Conservation (phyloP, 1,284 basidiomycete genomes). For the Ganoderma leucocontextum region DNA sequence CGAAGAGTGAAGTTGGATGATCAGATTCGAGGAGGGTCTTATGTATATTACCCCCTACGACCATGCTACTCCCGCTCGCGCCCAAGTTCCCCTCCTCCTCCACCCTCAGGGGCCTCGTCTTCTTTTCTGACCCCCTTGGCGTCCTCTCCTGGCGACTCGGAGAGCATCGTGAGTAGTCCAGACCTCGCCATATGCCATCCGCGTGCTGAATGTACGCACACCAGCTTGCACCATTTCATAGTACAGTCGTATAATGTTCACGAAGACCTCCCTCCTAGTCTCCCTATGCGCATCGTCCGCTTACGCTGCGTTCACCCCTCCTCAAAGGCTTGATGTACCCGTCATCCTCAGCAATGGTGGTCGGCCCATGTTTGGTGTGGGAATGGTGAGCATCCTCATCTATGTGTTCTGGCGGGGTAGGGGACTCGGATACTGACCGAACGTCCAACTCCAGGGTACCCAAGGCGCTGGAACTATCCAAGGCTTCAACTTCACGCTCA, state of each 20-base stretch:
- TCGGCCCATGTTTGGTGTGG: constrained; percentile 31
- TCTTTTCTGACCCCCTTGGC: background rate
- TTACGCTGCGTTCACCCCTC: constrained; percentile 23
- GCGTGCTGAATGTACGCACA: constrained; percentile 1
- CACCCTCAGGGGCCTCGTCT: constrained; percentile 4
- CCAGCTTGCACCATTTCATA: background rate
- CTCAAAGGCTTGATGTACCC: constrained; percentile 27
- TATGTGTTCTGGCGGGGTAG: background rate
- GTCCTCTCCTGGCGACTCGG: background rate
- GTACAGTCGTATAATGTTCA: constrained; percentile 30
- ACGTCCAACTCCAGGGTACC: constrained; percentile 17
- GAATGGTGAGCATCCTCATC: constrained; percentile 27
- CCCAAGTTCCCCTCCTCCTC: background rate
- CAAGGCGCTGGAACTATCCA: constrained; percentile 40
- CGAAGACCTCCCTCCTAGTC: constrained; percentile 24
- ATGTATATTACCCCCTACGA: background rate
- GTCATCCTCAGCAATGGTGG: constrained; percentile 34
- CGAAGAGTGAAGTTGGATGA: background rate
- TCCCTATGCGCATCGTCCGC: constrained; percentile 26
- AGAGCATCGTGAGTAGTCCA: constrained; percentile 1
- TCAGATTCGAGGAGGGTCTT: constrained; percentile 8
- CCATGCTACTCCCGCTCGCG: background rate
- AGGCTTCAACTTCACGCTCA: constrained; percentile 49
- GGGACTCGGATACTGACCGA: constrained; percentile 1
- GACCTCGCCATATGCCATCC: background rate